A percentile compares a stretch with the other conserved stretches of the same genome.
These are phyloP conservation scores for Conticribra weissflogii DNA, from an alignment of 108 stramenopile species.

Conservation along the genomic window DNA sequence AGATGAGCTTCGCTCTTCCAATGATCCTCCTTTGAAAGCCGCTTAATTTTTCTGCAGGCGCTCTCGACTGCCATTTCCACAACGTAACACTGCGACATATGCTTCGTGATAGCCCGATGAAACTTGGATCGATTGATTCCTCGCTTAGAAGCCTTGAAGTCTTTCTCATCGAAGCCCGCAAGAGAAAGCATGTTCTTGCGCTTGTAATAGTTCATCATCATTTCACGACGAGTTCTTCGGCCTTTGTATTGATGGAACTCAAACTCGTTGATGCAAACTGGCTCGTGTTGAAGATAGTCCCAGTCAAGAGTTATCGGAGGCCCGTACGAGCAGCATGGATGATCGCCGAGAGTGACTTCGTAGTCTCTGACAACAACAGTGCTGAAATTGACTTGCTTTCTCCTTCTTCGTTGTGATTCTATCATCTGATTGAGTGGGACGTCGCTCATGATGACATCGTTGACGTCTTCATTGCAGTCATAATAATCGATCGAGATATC, in stretches of 20 bases:
- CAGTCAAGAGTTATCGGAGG: conserved; percentile 65
- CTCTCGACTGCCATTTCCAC: conserved; percentile 53
- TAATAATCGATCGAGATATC: not conserved
- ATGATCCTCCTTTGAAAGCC: conserved; percentile 3
- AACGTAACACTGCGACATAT: conserved; percentile 17
- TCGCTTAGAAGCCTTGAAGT: conserved; percentile 43
- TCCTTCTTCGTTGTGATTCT: not conserved
- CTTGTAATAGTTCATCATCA: conserved; percentile 55
- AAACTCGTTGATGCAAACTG: conserved; percentile 48
- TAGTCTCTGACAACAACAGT: conserved; percentile 61
- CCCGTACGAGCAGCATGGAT: conserved; percentile 60
- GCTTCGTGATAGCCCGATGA: conserved; percentile 41
- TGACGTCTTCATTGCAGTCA: not conserved
- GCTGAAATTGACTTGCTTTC: conserved; percentile 27
- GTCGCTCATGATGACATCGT: not conserved
- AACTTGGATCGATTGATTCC: conserved; percentile 36
- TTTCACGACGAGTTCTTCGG: conserved; percentile 47
- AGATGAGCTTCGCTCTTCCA: not conserved
- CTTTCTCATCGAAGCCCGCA: conserved; percentile 51
- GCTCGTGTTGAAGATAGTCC: conserved; percentile 40
- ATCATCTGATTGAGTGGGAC: not conserved
- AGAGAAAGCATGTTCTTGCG: conserved; percentile 44
- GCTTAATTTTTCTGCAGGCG: conserved; percentile 52
- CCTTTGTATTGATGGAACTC: conserved; percentile 27
- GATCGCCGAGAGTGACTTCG: conserved; percentile 65